Evolutionary conservation across 2,329 filamentous ascomycete genomes (phyloP), one percentile per base, ranked within the genome.

Genomic region (Nemania serpens): DNA sequence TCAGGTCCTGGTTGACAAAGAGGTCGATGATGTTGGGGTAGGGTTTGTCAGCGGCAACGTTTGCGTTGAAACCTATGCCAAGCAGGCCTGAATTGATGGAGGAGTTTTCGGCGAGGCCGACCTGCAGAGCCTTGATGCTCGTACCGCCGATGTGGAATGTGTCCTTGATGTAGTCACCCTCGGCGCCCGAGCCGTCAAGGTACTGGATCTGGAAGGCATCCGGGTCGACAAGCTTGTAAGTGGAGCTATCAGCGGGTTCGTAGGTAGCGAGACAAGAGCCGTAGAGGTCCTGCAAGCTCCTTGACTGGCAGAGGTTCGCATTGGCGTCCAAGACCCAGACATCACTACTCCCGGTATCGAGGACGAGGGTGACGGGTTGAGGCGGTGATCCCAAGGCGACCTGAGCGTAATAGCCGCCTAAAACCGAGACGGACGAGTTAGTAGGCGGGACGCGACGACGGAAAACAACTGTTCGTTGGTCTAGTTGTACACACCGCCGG

Each of bases 331-430:
- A 75, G 43, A 88, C 76, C 85, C 86, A 88, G 3, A 85, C 81
- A 69, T 88, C 86, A 65, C 82, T 86, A 71, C 83, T 87, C 29
- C 86, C 86, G 2, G 86, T 88, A 72, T 88, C 86, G 63, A 88
- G 78, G 55, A 84, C 77, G 67, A 88, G 77, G 55, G 74, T 77
- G 51, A 87, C 72, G 2, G 74, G 71, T 72, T 88, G 86, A 0
- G 77, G 75, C 0, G 86, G 86, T 0, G 84, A 86, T 51, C 86
- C 86, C 43, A 88, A 73, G n/a, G 75, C 75, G 43, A 88, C 79
- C 52, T 84, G 78, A 42, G 82, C 80, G 69, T 81, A 85, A 75
- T 87, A 87, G 13, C 82, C 55, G 20, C 55, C 53, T 55, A 10
- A 17, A n/a, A 39, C n/a, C 25, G 5, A 47, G 18, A 47, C 5